A percentile compares a stretch with the other conserved stretches of the same genome.
phyloP scores from a whole-genome alignment of 306 rosid species.

The Ceratonia siliqua region DNA sequence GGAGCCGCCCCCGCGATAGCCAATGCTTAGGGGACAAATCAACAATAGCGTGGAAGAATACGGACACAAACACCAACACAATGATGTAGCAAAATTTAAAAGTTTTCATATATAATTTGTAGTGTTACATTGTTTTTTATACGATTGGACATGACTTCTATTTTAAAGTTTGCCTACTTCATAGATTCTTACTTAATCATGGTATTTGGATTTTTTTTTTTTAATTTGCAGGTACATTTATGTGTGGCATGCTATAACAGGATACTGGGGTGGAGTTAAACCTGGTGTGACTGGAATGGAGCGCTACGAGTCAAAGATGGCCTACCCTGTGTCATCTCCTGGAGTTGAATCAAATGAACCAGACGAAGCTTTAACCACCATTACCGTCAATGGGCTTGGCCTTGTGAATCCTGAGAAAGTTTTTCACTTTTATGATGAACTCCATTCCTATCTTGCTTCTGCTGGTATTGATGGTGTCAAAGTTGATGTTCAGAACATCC shows the following conservation, averaged over 20 bases:
- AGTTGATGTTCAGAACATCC: conserved; percentile 72
- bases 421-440: conserved; percentile 66
- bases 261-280: conserved; percentile 81
- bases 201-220: conserved; percentile 1
- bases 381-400: conserved; percentile 67
- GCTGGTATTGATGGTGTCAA: conserved; percentile 74
- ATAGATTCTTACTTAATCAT: too few species aligned
- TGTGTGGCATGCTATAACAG: conserved; percentile 76
- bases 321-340: conserved; percentile 64
- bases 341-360: conserved; percentile 70
- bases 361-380: conserved; percentile 58
- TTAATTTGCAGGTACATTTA: conserved; percentile 46
- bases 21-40: too few species aligned
- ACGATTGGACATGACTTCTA: too few species aligned
- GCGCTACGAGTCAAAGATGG: conserved; percentile 57
- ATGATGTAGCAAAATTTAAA: too few species aligned
- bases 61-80: too few species aligned
- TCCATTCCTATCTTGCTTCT: conserved; percentile 66
- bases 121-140: too few species aligned
- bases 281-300: conserved; percentile 64
- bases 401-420: conserved; percentile 67
- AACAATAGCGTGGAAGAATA: too few species aligned
- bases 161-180: too few species aligned
- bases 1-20: too few species aligned
- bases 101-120: too few species aligned